Evolutionary conservation across 2,329 filamentous ascomycete genomes (phyloP), one percentile per base, ranked within the genome.

Genomic region (Penicillium frequentans): DNA sequence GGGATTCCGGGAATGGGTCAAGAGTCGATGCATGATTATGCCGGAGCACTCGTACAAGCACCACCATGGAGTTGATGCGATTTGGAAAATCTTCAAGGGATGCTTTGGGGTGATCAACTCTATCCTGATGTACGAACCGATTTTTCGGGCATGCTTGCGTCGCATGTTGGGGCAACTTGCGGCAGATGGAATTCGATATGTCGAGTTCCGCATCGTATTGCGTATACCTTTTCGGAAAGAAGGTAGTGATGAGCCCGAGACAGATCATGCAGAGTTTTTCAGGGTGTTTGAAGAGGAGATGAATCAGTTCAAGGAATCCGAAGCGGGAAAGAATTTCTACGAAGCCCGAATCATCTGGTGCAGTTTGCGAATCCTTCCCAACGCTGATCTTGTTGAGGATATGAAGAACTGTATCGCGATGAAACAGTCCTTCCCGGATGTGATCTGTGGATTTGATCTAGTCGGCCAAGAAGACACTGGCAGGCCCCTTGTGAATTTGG

Each of bases 341-440:
- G 93, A 92, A 13, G 81, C 90, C 13, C 83, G 90, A 11, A 85
- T 92, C 65, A 96, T 96, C 64, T 96, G 91, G 90, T 93, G 91
- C 0, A 85, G 84, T 1, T 77, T 93, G 46, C 86, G 93, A 42
- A 77, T 77, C 27, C 81, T 85, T 52, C 80, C 84, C 26, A 88
- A 87, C 16, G 85, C 86, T 48, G 73, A 79, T 14, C 85, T 97
- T 47, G 80, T 92, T 21, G 84, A 92, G 61, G 86, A 86, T 73
- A 97, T 97, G 93, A 90, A 93, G 70, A 79, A 90, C 62, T 97
- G 93, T 74, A 91, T 98, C 65, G 82, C 84, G 5, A 88, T 90
- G 65, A 97, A 97, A 75, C 78, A 89, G 54, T 82, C 84, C 31
- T 93, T 89, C 70, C 91, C 93, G 0, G 81, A 92, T 49, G 81